Base-by-base conservation (phyloP, 768 basidiomycete species). In the Strobilomyces confusus region DNA sequence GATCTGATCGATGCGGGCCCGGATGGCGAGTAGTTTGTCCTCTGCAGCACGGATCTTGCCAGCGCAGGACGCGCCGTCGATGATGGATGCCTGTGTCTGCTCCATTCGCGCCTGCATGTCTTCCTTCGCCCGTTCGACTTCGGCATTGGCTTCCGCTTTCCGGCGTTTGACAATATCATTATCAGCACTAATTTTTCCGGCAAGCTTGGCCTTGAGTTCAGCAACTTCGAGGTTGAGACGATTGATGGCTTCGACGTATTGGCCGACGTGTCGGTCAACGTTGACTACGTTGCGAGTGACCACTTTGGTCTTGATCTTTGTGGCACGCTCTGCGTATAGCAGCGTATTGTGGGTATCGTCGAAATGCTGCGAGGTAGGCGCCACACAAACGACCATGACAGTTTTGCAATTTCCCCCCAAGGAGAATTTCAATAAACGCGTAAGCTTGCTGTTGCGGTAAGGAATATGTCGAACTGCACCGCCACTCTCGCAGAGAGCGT, bases 311-410 rank as follows among this genome's bases (percentile, higher is more conserved):
- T 95, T 95, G 73, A 99, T 98, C 75, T 94, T 92, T 54, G 97
- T 97, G 25, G 97, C 95, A 43, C 95, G 88, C 63, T 99, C 95
- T 22, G 97, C 97, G 70, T 98, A 99, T 56, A 97, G 77, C 44
- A 99, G 86, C 2, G 97, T 98, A 68, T 99, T 99, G 68, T 97
- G 93, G 30, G 97, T 98, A 69, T 99, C 97, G 65, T 98, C 97
- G 68, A 98, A 97, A 72, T 99, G 94, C 34, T 81, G 81, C 34
- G 93, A 94, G 5, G 94, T 93, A 2, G 97, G 97, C 1, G 94
- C 94, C 44, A 99, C 78, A 68, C 97, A 98, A 56, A 98, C 95
- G 58, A 98, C 92, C 97, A 98, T 99, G 66, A 97, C 94, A 1
- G 97, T 99, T 73, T 95, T 92, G 81, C 97, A 99, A 70, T 98